Conservation (phyloP, 805 yeast genomes). For the Zygoascus flipseniorum region DNA sequence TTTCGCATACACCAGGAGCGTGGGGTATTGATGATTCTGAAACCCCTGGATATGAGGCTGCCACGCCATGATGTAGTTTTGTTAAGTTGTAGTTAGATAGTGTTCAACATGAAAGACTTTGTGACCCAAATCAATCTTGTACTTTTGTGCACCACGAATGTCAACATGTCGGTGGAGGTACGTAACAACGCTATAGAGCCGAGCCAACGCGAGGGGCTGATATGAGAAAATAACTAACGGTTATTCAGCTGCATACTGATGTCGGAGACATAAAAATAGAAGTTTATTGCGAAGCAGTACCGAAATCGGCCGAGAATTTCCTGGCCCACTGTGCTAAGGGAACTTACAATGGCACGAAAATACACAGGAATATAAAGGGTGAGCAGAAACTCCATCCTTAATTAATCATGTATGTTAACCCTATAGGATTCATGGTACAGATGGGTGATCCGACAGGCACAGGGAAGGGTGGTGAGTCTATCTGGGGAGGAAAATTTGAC, state of each 20-base stretch:
- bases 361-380: slow-evolving; percentile 33
- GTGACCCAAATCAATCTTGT: no score
- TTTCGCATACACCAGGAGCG: slow-evolving; percentile 27
- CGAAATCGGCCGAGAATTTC: slow-evolving; percentile 36
- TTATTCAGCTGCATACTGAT: slow-evolving; percentile 6
- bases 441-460: slow-evolving; percentile 32
- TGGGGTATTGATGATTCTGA: slow-evolving; percentile 27
- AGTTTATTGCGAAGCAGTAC: slow-evolving; percentile 32
- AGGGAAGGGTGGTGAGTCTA: slow-evolving; percentile 33
- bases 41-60: slow-evolving; percentile 24
- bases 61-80: slow-evolving; percentile 13
- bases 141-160: neutral
- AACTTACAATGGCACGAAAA: slow-evolving; percentile 27
- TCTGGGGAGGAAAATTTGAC: slow-evolving; percentile 34
- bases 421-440: slow-evolving; percentile 27
- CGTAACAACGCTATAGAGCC: neutral
- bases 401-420: slow-evolving; percentile 3
- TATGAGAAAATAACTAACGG: no score
- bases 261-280: slow-evolving; percentile 27
- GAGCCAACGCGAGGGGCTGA: no score
- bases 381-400: slow-evolving; percentile 16
- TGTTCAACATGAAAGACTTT: neutral
- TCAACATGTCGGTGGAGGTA: slow-evolving; percentile 7
- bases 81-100: neutral
- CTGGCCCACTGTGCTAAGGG: slow-evolving; percentile 40